These are phyloP conservation scores for Eucalyptus brandiana DNA, from an alignment of 345 rosid species.

Conservation along the genomic window DNA sequence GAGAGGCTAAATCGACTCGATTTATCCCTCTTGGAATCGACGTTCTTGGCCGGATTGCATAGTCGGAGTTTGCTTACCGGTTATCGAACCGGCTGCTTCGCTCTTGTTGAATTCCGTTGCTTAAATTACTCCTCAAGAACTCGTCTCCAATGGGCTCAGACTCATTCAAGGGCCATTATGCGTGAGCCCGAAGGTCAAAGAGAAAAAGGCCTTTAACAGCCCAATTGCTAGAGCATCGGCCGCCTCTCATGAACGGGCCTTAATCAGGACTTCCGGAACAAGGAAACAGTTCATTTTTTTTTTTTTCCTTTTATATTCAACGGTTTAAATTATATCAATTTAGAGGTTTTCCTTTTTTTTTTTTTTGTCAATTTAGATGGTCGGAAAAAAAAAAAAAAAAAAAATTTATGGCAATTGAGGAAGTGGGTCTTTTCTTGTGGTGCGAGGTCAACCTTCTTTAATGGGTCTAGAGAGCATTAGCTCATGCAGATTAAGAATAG, in stretches of 20 bases:
- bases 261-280: neutral
- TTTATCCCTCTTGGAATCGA: neutral
- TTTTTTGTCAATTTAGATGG: too few species aligned
- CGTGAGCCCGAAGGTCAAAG: neutral
- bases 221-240: neutral
- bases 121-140: neutral
- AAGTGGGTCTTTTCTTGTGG: neutral
- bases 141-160: neutral
- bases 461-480: neutral
- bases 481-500: neutral
- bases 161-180: neutral
- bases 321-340: neutral
- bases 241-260: neutral
- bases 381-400: neutral
- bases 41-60: neutral
- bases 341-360: neutral
- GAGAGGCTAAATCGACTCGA: neutral
- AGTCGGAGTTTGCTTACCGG: neutral
- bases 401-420: neutral
- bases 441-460: neutral
- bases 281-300: neutral
- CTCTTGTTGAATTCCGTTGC: neutral
- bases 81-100: neutral
- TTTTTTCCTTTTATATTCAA: neutral
- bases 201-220: neutral